Evolutionary conservation across 2,329 filamentous ascomycete species (phyloP), one percentile per base, ranked within the genome.

Genomic region (Penicillium vulpinum): DNA sequence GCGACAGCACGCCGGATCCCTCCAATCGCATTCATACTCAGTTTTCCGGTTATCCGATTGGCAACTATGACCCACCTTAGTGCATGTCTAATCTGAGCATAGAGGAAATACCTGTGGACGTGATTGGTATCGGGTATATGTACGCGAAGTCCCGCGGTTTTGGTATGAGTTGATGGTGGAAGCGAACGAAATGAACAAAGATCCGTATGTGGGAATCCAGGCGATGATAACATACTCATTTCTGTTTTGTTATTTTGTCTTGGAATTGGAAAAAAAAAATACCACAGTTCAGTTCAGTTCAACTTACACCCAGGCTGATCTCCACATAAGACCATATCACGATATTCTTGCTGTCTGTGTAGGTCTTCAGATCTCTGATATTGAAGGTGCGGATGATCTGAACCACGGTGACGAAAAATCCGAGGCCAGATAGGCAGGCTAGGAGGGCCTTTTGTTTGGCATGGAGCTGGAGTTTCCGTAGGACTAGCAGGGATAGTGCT

Each of bases 321-420:
- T 81, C 79, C n/a, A 81, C 63, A 13, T 72, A 69, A 0, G 78
- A 81, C 79, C 79, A 81, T 33, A 76, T 70, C 48, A 81, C 75
- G 22, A 77, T 65, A 1, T 66, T 57, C 5, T 76, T 70, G 2
- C 75, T 79, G 65, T 83, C 78, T 33, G 78, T 74, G 56, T 78
- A 79, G 62, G 77, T 78, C 31, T 66, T 60, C 3, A 82, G 73
- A 15, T 70, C 73, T 36, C 72, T 71, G 58, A 83, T 77, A n/a
- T 77, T 81, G 54, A 78, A 74, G 55, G 83, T 79, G 15, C 80
- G 80, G 57, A 83, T 74, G 54, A 81, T 76, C 61, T 83, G 80
- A 54, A 82, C 80, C 45, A 80, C 60, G 5, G 78, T 81, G 41
- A 83, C 76, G 68, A 83, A 82, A 50, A 79, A 67, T n/a, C 81